Evolutionary conservation across 2,329 filamentous ascomycete species (phyloP).

Genomic region (Madurella fahalii): DNA sequence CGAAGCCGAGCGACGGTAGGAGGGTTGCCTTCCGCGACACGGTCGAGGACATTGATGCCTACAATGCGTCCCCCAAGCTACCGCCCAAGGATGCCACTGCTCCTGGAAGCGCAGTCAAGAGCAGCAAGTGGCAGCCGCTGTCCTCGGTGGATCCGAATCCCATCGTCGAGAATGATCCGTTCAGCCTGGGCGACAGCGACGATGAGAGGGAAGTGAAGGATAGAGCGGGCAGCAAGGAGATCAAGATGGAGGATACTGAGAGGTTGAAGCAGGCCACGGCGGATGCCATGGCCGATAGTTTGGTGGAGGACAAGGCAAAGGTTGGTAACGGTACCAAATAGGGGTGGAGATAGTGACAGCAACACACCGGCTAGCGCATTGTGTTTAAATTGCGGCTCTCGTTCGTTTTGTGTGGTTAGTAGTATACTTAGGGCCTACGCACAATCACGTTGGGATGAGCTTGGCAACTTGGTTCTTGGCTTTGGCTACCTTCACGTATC

Average conservation of each 20-base stretch:
- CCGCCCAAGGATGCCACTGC: slow-evolving; percentile 48
- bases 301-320: slow-evolving; percentile 42
- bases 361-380: not conserved
- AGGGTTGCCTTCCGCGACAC: slow-evolving; percentile 57
- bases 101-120: slow-evolving; percentile 52
- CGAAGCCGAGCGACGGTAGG: slow-evolving; percentile 45
- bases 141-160: slow-evolving; percentile 80
- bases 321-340: slow-evolving; percentile 7
- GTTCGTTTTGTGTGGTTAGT: not conserved
- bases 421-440: not conserved
- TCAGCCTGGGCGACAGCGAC: slow-evolving; percentile 92
- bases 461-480: not conserved
- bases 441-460: not conserved
- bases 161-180: slow-evolving; percentile 87
- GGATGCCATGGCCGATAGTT: slow-evolving; percentile 55
- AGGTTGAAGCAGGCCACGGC: slow-evolving; percentile 62
- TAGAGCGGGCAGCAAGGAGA: slow-evolving; percentile 51
- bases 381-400: not conserved
- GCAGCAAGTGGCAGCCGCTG: slow-evolving; percentile 96
- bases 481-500: too few species aligned
- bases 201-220: slow-evolving; percentile 79
- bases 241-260: slow-evolving; percentile 53
- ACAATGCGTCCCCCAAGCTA: slow-evolving; percentile 59
- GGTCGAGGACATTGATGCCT: slow-evolving; percentile 78
- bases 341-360: not conserved